Conservation (phyloP, 106 monocot genomes). For the Posidonia australis region DNA sequence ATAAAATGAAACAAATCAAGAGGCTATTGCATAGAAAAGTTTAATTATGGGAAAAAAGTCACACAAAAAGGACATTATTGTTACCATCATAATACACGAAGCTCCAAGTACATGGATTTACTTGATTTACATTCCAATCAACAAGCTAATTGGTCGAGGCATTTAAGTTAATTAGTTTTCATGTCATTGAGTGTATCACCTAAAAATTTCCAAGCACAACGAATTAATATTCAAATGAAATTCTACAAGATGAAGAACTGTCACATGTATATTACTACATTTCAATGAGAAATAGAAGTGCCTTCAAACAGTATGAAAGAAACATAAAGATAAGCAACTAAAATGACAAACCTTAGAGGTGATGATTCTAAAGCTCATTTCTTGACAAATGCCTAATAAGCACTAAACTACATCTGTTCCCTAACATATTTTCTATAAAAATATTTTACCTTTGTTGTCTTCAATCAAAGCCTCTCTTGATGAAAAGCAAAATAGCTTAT, state of each 20-base stretch:
- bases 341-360: not conserved
- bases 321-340: not conserved
- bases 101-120: conserved; percentile 73
- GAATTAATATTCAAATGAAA: not conserved
- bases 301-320: not conserved
- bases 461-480: no score
- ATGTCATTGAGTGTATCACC: conserved; percentile 71
- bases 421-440: no score
- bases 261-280: no score
- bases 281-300: not conserved
- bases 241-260: not conserved
- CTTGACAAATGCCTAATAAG: no score
- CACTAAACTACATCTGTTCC: no score
- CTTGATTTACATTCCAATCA: conserved; percentile 75
- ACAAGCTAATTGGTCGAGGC: conserved; percentile 49
- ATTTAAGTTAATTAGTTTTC: conserved; percentile 58
- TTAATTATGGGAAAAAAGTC: conserved; percentile 15
- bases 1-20: not conserved
- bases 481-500: no score
- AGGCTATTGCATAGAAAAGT: not conserved
- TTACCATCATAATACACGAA: conserved; percentile 50
- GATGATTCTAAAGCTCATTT: no score
- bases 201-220: conserved; percentile 11
- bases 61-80: conserved; percentile 58
- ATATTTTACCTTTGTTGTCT: no score